Percentiles rank a stretch among this genome's conserved stretches.
Conservation (phyloP, 73 alveolate species). For the Tetrahymena malaccensis region DNA sequence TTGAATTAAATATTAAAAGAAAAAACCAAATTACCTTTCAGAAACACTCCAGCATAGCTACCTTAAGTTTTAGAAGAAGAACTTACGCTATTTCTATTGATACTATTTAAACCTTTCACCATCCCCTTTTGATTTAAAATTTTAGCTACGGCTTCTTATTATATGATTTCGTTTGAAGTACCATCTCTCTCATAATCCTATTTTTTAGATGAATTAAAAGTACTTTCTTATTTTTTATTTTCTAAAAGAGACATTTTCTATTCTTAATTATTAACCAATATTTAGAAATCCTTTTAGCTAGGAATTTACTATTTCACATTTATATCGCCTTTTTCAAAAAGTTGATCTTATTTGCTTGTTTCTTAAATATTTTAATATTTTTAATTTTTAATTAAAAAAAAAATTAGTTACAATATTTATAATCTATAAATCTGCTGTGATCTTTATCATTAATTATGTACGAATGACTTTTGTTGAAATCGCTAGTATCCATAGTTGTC, state of each 20-base stretch:
- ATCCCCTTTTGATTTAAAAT: not conserved
- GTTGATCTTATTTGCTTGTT: too few species aligned
- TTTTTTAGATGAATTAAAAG: not conserved
- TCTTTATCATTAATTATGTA: not conserved
- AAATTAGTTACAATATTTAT: not conserved
- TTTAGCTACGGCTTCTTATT: not conserved
- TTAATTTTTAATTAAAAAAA: too few species aligned
- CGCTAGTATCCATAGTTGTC: not conserved
- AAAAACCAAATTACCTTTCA: not conserved
- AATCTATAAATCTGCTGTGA: not conserved
- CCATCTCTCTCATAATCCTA: not conserved
- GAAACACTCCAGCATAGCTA: not conserved
- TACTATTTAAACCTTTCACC: not conserved
- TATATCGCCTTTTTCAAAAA: too few species aligned
- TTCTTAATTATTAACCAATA: not conserved
- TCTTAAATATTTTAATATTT: too few species aligned
- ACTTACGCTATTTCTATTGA: not conserved
- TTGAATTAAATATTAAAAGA: not conserved
- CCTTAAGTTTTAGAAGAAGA: not conserved
- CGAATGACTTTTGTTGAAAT: not conserved
- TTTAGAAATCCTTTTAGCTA: not conserved
- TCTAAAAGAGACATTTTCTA: not conserved
- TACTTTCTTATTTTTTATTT: not conserved
- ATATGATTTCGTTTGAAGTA: not conserved
- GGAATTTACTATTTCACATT: too few species aligned